Conservation (phyloP, 1,139 yeast species). For the Debaryomyces udenii region DNA sequence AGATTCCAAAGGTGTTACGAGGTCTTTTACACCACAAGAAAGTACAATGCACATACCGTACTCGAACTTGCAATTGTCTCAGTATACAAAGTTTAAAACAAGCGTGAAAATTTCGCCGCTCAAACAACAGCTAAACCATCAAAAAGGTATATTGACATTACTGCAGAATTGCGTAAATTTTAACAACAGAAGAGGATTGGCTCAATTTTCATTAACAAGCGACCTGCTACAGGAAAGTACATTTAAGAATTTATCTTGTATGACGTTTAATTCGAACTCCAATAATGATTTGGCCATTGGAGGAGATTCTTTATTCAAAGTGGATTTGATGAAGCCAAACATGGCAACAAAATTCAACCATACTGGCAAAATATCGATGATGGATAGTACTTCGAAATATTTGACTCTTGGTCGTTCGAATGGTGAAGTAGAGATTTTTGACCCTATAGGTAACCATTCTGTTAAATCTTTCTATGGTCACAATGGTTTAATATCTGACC, state of each 20-base stretch:
- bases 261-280: slow-evolving; percentile 40
- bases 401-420: slow-evolving; percentile 66
- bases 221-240: slow-evolving; percentile 25
- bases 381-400: slow-evolving; percentile 40
- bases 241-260: slow-evolving; percentile 35
- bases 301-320: slow-evolving; percentile 45
- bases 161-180: slow-evolving; percentile 56
- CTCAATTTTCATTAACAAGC: slow-evolving; percentile 39
- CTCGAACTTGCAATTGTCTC: slow-evolving; percentile 35
- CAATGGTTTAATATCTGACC: slow-evolving; percentile 72
- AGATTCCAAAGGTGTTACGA: slow-evolving; percentile 50
- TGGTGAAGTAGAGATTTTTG: slow-evolving; percentile 80
- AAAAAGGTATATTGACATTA: slow-evolving; percentile 61
- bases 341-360: slow-evolving; percentile 26
- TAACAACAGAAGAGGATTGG: slow-evolving; percentile 60
- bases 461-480: slow-evolving; percentile 71
- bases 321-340: slow-evolving; percentile 64
- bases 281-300: slow-evolving; percentile 42
- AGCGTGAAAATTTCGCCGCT: slow-evolving; percentile 42
- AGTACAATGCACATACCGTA: slow-evolving; percentile 29
- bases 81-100: slow-evolving; percentile 57
- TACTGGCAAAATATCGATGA: slow-evolving; percentile 37
- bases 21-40: slow-evolving; percentile 29
- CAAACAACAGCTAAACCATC: slow-evolving; percentile 53
- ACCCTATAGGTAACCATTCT: slow-evolving; percentile 57